phyloP scores from a whole-genome alignment of 164 flowering plant species.

The Amborella trichopoda region DNA sequence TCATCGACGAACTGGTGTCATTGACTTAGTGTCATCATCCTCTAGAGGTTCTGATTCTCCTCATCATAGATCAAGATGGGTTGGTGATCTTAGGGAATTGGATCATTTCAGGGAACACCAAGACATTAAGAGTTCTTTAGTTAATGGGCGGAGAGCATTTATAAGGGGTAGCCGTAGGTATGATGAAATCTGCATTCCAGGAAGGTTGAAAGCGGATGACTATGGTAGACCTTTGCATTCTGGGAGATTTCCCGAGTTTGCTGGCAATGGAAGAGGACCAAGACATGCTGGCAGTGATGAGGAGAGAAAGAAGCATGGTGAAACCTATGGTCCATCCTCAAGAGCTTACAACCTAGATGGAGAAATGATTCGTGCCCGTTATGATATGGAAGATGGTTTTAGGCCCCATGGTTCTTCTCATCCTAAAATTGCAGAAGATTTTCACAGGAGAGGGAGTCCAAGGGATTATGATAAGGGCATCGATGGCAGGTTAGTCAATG shows the following conservation, averaged over 20 bases:
- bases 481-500: slow-evolving; percentile 20
- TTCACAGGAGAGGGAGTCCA: slow-evolving; percentile 18
- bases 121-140: slow-evolving; percentile 15
- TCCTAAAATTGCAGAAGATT: slow-evolving; percentile 15
- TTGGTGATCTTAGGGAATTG: slow-evolving; percentile 19
- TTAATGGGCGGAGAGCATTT: slow-evolving; percentile 20
- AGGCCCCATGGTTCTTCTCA: slow-evolving; percentile 10
- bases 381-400: slow-evolving; percentile 19
- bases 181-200: slow-evolving; percentile 18
- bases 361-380: slow-evolving; percentile 17
- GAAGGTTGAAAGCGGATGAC: slow-evolving; percentile 26
- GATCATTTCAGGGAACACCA: slow-evolving; percentile 23
- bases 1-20: slow-evolving; percentile 15
- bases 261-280: slow-evolving; percentile 19
- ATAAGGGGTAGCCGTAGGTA: slow-evolving; percentile 15
- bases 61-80: slow-evolving; percentile 20
- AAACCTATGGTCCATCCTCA: slow-evolving; percentile 19
- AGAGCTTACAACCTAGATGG: slow-evolving; percentile 20
- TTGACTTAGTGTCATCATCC: slow-evolving; percentile 16
- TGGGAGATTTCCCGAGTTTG: slow-evolving; percentile 22
- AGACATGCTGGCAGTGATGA: slow-evolving; percentile 22
- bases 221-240: slow-evolving; percentile 25
- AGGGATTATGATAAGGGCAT: slow-evolving; percentile 14
- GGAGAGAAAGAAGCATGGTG: slow-evolving; percentile 22
- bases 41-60: slow-evolving; percentile 26